Percentiles rank a stretch among this genome's conserved stretches.
These are phyloP conservation scores for Conticribra guillardii DNA, from an alignment of 108 stramenopile genomes.

Conservation along the genomic window DNA sequence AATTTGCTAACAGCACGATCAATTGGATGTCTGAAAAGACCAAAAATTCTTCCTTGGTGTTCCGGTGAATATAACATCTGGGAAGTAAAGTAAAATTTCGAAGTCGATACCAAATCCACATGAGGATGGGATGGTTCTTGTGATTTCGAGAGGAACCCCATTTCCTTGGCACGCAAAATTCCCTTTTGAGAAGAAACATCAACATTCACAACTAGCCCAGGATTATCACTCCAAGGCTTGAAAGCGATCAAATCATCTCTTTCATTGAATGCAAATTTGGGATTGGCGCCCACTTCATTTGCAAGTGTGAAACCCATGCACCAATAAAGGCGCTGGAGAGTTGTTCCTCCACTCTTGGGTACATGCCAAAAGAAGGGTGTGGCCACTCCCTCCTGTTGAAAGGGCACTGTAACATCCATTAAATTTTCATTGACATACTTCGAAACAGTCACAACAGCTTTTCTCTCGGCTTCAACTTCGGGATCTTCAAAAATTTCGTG, in stretches of 20 bases:
- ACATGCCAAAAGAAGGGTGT: conserved; percentile 62
- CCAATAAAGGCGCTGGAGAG: conserved; percentile 43
- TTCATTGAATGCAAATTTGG: conserved; percentile 17
- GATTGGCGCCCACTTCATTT: conserved; percentile 34
- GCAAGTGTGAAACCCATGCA: conserved; percentile 49
- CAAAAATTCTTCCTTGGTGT: conserved; percentile 43
- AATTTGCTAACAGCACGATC: conserved; percentile 52
- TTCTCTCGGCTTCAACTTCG: background rate
- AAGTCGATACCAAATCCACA: conserved; percentile 41
- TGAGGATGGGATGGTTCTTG: conserved; percentile 9
- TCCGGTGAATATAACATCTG: conserved; percentile 34
- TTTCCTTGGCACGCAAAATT: conserved; percentile 39
- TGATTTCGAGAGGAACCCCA: conserved; percentile 22
- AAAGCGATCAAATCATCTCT: conserved; percentile 14
- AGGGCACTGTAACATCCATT: conserved; percentile 16
- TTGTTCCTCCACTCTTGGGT: conserved; percentile 47
- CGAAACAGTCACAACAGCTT: background rate
- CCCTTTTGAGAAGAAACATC: conserved; percentile 50
- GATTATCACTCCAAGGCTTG: conserved; percentile 39
- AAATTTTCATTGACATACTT: conserved; percentile 9
- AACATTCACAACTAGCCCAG: conserved; percentile 55
- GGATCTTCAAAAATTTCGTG: background rate
- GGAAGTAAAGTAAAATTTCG: conserved; percentile 44
- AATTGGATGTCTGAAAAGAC: conserved; percentile 52
- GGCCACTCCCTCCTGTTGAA: conserved; percentile 8